phyloP scores from a whole-genome alignment of 768 basidiomycete genomes.

The Phallus indusiatus region DNA sequence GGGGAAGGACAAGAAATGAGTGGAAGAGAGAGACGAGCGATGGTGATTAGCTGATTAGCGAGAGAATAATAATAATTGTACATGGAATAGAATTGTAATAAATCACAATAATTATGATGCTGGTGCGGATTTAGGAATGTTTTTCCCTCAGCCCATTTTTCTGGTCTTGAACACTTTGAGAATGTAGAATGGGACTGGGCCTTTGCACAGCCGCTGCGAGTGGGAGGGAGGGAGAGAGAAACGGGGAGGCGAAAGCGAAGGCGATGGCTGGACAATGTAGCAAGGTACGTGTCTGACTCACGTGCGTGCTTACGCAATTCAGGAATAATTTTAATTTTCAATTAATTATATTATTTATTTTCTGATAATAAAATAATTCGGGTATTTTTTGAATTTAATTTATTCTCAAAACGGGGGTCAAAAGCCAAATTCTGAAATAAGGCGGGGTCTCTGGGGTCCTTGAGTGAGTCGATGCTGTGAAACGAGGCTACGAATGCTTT shows the following conservation, averaged over 20 bases:
- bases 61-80: too few relatives aligned
- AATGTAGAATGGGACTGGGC: too few relatives aligned
- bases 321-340: neutral
- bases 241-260: neutral
- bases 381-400: neutral
- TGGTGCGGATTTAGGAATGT: too few relatives aligned
- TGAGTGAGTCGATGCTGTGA: neutral
- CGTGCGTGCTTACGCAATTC: neutral
- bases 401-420: neutral
- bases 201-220: too few relatives aligned
- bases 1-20: too few relatives aligned
- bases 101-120: too few relatives aligned
- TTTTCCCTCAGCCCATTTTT: too few relatives aligned
- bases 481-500: neutral
- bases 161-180: too few relatives aligned
- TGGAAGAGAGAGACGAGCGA: too few relatives aligned
- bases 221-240: too few relatives aligned
- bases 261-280: neutral
- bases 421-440: neutral
- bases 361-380: neutral
- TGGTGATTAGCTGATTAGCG: too few relatives aligned
- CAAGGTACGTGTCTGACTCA: neutral
- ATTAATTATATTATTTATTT: neutral
- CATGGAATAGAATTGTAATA: too few relatives aligned
- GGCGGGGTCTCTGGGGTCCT: conserved; percentile 1